phyloP scores from a whole-genome alignment of 2,329 filamentous ascomycete species.

The Pseudonectria buxi region DNA sequence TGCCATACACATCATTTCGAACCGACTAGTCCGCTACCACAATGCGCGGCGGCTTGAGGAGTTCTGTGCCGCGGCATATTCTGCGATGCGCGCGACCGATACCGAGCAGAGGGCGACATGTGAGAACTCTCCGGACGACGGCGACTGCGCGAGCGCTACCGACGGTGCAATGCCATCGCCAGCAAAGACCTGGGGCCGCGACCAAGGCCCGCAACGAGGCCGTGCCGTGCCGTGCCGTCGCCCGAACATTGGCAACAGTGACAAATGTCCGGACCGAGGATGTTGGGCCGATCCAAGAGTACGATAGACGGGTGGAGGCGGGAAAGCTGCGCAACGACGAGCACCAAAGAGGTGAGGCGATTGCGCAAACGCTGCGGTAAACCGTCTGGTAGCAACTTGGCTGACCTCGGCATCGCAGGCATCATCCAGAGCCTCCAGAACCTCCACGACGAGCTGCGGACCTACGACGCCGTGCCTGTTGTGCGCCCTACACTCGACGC shows the following conservation, averaged over 20 bases:
- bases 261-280: constrained; percentile 21
- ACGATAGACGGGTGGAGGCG: constrained; percentile 69
- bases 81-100: constrained; percentile 8
- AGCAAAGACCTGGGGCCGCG: constrained; percentile 1
- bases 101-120: constrained; percentile 10
- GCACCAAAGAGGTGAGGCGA: constrained; percentile 69
- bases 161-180: constrained; percentile 4
- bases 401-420: constrained; percentile 39
- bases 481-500: constrained; percentile 71
- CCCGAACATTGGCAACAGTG: constrained; percentile 25
- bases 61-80: constrained; percentile 11
- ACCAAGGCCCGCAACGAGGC: constrained; percentile 3
- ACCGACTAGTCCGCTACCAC: constrained; percentile 4
- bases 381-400: not conserved
- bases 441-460: constrained; percentile 72
- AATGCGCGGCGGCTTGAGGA: constrained; percentile 15
- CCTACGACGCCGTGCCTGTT: constrained; percentile 68
- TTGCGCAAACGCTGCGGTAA: not conserved
- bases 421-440: constrained; percentile 87
- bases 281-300: constrained; percentile 76
- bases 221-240: constrained; percentile 5
- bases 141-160: constrained; percentile 8
- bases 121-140: constrained; percentile 17
- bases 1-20: not conserved
- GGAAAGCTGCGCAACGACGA: constrained; percentile 78